Evolutionary conservation across 371 early-diverging fungal species (phyloP).

Genomic region (Mucor velutinosus): DNA sequence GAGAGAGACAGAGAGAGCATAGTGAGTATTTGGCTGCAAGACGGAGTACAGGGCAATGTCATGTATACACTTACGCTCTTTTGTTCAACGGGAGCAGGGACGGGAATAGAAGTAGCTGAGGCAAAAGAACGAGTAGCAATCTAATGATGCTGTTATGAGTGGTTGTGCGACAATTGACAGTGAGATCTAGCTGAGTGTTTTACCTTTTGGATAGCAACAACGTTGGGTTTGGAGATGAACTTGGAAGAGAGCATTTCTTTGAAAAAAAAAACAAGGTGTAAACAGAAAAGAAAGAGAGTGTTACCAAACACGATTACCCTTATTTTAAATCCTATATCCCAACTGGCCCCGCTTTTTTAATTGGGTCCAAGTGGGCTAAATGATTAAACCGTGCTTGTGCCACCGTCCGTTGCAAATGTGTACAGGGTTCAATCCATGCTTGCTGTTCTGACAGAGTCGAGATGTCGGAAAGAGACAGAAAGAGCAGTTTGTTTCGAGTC

Average conservation of each 20-base stretch:
- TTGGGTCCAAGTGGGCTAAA: constrained; percentile 2
- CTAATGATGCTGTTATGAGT: not conserved
- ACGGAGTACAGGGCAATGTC: too few relatives aligned
- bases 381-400: constrained; percentile 2
- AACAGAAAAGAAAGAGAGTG: not conserved
- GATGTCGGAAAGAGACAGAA: too few relatives aligned
- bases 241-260: constrained; percentile 17
- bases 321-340: constrained; percentile 2
- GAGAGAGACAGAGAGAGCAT: not conserved
- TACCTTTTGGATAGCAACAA: constrained; percentile 17
- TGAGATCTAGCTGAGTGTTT: not conserved
- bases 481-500: too few relatives aligned
- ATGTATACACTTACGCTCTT: constrained; percentile 31
- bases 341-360: constrained; percentile 5
- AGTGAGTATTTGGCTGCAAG: too few relatives aligned
- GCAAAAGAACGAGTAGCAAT: constrained; percentile 35
- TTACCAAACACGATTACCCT: constrained; percentile 7
- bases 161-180: not conserved
- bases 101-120: constrained; percentile 42
- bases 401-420: not conserved
- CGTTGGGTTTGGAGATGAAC: constrained; percentile 13
- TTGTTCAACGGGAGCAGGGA: constrained; percentile 48
- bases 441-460: too few relatives aligned
- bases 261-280: not conserved
- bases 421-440: not conserved